Base-by-base conservation (phyloP, 164 flowering plant species). In the Macadamia integrifolia region DNA sequence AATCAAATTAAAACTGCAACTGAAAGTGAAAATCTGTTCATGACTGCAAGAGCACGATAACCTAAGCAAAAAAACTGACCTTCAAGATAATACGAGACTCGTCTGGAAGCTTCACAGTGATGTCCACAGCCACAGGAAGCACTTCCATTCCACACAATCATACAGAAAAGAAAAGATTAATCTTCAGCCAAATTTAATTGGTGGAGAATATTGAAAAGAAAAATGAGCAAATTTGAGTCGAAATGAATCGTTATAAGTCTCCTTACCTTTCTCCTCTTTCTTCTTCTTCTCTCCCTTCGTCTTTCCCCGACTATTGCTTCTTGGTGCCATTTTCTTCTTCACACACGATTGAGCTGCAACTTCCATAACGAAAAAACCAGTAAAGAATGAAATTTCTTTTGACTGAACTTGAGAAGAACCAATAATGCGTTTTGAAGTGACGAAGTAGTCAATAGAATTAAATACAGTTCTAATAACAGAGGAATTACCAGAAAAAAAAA, bases 251-350 rank as follows among this genome's bases (percentile, higher is more conserved):
- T 62, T 6, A 35, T 23, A 23, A 23, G 10, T 43, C 30, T 23
- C 40, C 17, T 15, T 83, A 92, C 97, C 90, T 80, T 92, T 92
- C 75, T 94, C 97, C 80, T 94, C 99, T 69, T 94, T 92, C 92
- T 90, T 93, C 94, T 90, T 94, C 95, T 89, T 91, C 70, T 94
- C 97, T 60, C 92, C 95, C 73, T 85, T 94, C 0, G 85, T 58
- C 87, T 92, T 94, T 55, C 93, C 92, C 1, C 94, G 85, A n/a
- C 80, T 23, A 23, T 23, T 83, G 71, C 76, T 82, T 76, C 77
- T 87, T 0, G 95, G 97, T 61, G 99, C 97, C 99, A 94, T 93
- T 83, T 79, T 69, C 61, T 53, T 61, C 17, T 56, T 48, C 60
- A 72, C 61, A 28, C 23, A 10, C 11, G 15, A 43, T 31, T 23